Conservation (phyloP, 2,329 filamentous ascomycete genomes). For the Nemania diffusa region DNA sequence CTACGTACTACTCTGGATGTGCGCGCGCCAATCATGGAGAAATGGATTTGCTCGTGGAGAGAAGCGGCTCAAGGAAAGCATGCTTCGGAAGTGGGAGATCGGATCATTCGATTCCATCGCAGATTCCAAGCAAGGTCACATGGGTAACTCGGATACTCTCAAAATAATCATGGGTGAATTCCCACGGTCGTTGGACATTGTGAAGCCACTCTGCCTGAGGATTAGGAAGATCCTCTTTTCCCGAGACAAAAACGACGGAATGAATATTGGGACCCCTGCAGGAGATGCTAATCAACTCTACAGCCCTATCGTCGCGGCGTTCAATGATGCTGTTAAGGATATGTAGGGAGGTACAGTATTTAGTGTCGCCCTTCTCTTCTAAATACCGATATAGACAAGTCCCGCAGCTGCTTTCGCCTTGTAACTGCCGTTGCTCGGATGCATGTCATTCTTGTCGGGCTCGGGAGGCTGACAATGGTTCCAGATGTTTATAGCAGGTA, state of each 20-base stretch:
- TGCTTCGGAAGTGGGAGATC: slow-evolving; percentile 13
- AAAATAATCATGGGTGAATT: slow-evolving; percentile 20
- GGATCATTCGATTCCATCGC: slow-evolving; percentile 16
- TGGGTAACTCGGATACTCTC: slow-evolving; percentile 6
- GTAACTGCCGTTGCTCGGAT: too few species aligned
- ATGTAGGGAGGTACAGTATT: too few species aligned
- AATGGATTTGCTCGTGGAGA: slow-evolving; percentile 10
- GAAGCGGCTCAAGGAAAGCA: slow-evolving; percentile 4
- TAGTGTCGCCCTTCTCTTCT: too few species aligned
- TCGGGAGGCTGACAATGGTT: too few species aligned
- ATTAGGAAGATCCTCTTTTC: slow-evolving; percentile 16
- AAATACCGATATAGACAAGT: too few species aligned
- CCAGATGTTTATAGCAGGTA: too few species aligned
- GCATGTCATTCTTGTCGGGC: too few species aligned
- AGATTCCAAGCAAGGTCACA: slow-evolving; percentile 8
- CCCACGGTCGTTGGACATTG: neutral
- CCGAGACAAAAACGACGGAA: neutral
- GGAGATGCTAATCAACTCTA: slow-evolving; percentile 25
- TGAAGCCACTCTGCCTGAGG: slow-evolving; percentile 21
- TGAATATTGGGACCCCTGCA: slow-evolving; percentile 11
- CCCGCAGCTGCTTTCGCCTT: too few species aligned
- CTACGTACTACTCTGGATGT: slow-evolving; percentile 35
- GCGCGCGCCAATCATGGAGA: slow-evolving; percentile 14
- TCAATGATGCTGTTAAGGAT: slow-evolving; percentile 8
- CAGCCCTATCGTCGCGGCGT: slow-evolving; percentile 15